Evolutionary conservation across 1,284 basidiomycete species (phyloP), one percentile per base, ranked within the genome.

Genomic region (Mycena sp.): DNA sequence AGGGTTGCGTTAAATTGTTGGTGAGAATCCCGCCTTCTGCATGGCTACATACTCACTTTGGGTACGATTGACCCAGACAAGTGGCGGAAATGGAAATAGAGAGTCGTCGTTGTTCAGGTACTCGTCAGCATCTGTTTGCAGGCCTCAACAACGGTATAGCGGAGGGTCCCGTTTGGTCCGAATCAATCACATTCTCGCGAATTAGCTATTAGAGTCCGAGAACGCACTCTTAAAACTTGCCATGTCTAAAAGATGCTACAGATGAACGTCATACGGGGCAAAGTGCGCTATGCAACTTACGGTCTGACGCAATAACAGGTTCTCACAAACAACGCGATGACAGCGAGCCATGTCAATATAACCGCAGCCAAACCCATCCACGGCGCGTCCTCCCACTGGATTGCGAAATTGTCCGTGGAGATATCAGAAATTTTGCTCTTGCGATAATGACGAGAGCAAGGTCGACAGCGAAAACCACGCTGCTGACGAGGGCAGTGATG

Each of bases 321-420:
- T 29, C 87, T 80, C 14, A 85, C 84, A 38, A 86, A 86, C 51
- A 91, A 76, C 16, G 86, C 71, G 26, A 90, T 73, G 35, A 91
- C 83, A 0, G 85, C 84, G 4, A 84, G 44, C 88, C 90, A 92
- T 2, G 85, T 82, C 64, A 85, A 71, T 14, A 84, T 65, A 56
- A 85, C 74, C 6, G 84, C 86, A 9, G 73, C 80, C 21, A 91
- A 68, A 26, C 86, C 82, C 86, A 92, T 85, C 90, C 90, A 92
- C 6, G 89, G 83, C 11, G 75, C 90, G 62, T 87, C 86, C n/a
- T 91, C 91, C 75, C 84, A 89, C 5, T 73, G 66, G 4, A 89
- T 81, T 0, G 69, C 74, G 21, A 92, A 81, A 46, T 76, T 67
- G 5, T 77, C 72, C n/a, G n/a, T n/a, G 11, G 44, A 32, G 9